Evolutionary conservation across 345 rosid species (phyloP), one percentile per base, ranked within the genome.

Genomic region (Linum tenue): DNA sequence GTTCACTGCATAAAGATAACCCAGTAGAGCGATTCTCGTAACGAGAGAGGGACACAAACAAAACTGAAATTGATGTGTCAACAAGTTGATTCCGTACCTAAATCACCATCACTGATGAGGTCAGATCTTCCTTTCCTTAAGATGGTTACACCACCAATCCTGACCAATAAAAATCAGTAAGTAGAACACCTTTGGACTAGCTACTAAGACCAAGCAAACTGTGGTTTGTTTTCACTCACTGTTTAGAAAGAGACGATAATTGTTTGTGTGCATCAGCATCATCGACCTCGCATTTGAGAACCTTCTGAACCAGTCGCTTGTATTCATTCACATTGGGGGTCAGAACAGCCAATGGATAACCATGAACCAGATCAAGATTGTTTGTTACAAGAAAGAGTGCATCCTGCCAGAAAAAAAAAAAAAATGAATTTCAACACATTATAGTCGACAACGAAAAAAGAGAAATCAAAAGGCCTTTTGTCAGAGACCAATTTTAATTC

Each of bases 271-370:
- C 80, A 65, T 85, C 82, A 59, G 73, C 65, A 67, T 88, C 91
- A 50, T 73, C 73, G 36, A 86, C 88, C 66, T 94, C 92, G 76
- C 85, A 80, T 58, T 78, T 76, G 41, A 90, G 79, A 6, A 86
- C 87, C 79, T 83, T 90, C 73, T 83, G 84, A 58, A 94, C 86
- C 67, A 94, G 78, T 51, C 88, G 96, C 80, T 94, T 94, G 78
- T 86, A 90, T 80, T 94, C 97, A 53, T 86, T 84, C 61, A 94
- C 89, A 67, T 94, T 94, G 55, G 95, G 97, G 65, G 96, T 94
- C 65, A 94, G 76, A 62, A 86, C 86, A 77, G 97, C 97, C 44
- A 86, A 76, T 5, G 82, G 89, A 70, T 92, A 88, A 62, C 83
- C 83, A 2, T 84, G 80, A 69, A 94, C 85, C 67, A 94, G 86